phyloP scores from a whole-genome alignment of 1,139 yeast genomes.

The Pichia sp. region DNA sequence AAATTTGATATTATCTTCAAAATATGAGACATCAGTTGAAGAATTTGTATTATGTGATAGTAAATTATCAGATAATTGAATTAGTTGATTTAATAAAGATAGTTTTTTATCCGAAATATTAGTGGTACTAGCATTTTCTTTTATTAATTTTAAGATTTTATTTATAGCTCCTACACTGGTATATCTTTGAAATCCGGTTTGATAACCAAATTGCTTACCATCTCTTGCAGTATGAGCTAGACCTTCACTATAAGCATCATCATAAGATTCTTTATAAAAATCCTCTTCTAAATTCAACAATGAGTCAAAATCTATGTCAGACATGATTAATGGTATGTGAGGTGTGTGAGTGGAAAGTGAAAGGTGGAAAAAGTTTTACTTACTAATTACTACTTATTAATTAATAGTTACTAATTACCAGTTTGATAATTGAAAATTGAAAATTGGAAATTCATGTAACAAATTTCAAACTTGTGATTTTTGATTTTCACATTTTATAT shows the following conservation, averaged over 20 bases:
- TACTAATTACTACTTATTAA: no score
- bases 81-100: not conserved
- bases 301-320: conserved; percentile 7
- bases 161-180: conserved; percentile 43
- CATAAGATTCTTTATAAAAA: conserved; percentile 40
- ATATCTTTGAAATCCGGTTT: conserved; percentile 53
- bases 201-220: conserved; percentile 52
- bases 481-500: no score
- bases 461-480: no score
- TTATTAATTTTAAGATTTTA: conserved; percentile 36
- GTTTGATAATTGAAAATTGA: no score
- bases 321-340: not conserved
- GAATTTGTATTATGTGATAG: conserved; percentile 17
- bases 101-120: not conserved
- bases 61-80: not conserved
- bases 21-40: conserved; percentile 21
- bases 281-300: conserved; percentile 42
- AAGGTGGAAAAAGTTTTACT: no score
- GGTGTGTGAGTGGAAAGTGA: not conserved
- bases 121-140: not conserved
- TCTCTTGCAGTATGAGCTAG: conserved; percentile 35
- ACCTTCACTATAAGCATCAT: conserved; percentile 40
- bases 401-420: no score
- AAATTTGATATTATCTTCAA: conserved; percentile 21
- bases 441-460: no score